Conservation (phyloP, 441 rosid species). For the Populus tomentosa region DNA sequence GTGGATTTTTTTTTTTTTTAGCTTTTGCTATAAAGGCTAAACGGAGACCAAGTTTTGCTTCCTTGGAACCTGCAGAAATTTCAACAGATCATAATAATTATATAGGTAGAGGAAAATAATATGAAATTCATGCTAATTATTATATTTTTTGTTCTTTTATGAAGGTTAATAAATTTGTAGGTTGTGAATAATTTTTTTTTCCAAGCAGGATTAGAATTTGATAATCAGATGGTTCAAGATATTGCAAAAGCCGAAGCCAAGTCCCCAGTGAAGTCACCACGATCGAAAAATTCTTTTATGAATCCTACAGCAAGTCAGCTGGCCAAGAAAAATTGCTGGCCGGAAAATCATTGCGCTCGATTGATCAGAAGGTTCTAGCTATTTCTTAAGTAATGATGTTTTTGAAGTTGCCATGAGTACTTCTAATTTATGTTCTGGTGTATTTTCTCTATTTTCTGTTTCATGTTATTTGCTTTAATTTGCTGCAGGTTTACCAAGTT, state of each 20-base stretch:
- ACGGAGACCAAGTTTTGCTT: slow-evolving; percentile 18
- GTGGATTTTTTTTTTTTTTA: slow-evolving; percentile 23
- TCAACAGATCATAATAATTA: slow-evolving; percentile 16
- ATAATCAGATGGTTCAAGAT: slow-evolving; percentile 22
- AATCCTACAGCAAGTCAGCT: slow-evolving; percentile 87
- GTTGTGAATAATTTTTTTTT: slow-evolving; percentile 18
- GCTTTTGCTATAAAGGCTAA: slow-evolving; percentile 35
- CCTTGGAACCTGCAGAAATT: slow-evolving; percentile 11
- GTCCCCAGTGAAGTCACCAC: slow-evolving; percentile 24
- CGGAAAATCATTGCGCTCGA: slow-evolving; percentile 31
- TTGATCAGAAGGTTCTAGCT: slow-evolving; percentile 39
- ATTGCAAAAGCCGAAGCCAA: slow-evolving; percentile 28
- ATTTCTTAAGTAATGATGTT: not conserved
- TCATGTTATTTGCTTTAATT: not conserved
- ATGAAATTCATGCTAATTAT: slow-evolving; percentile 31
- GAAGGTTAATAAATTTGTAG: slow-evolving; percentile 24
- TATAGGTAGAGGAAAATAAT: slow-evolving; percentile 33
- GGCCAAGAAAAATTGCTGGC: slow-evolving; percentile 61
- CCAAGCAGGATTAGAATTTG: not conserved
- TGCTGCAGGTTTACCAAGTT: slow-evolving; percentile 41
- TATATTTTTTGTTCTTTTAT: not conserved
- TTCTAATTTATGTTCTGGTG: not conserved
- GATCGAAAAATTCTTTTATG: slow-evolving; percentile 66
- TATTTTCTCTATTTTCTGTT: slow-evolving; percentile 3
- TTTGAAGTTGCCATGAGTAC: not conserved